Percentiles rank a stretch among this genome's conserved stretches.
phyloP scores from a whole-genome alignment of 2,329 filamentous ascomycete species.

The Exophiala mesophila region DNA sequence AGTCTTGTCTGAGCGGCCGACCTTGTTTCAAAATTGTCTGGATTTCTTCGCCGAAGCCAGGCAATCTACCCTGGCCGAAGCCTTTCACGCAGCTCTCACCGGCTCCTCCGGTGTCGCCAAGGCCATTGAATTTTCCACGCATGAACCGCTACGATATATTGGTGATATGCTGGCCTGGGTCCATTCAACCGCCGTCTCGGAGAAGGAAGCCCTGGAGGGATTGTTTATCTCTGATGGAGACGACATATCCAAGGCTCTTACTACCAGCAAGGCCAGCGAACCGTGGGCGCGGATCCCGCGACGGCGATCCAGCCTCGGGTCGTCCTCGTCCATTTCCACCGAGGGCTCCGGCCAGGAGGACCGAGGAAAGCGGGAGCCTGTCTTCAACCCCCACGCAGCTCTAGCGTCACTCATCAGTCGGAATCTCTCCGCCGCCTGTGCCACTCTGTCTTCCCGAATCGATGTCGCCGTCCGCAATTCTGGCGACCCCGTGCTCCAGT shows the following conservation, averaged over 20 bases:
- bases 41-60: constrained; percentile 89
- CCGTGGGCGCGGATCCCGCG: constrained; percentile 63
- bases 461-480: constrained; percentile 91
- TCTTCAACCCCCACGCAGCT: constrained; percentile 75
- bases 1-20: constrained; percentile 82
- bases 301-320: constrained; percentile 4
- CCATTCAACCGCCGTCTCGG: constrained; percentile 89
- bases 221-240: constrained; percentile 88
- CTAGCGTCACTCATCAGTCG: constrained; percentile 82
- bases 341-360: constrained; percentile 43
- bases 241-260: constrained; percentile 76
- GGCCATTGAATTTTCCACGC: constrained; percentile 88
- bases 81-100: constrained; percentile 83
- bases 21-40: constrained; percentile 86
- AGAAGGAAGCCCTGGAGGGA: constrained; percentile 84
- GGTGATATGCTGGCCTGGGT: constrained; percentile 98
- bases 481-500: constrained; percentile 81
- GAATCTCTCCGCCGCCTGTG: constrained; percentile 73
- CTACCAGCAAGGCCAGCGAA: constrained; percentile 74
- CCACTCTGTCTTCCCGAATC: constrained; percentile 80
- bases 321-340: not conserved
- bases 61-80: constrained; percentile 78
- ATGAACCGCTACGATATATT: constrained; percentile 85
- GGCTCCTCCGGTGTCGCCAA: constrained; percentile 60
- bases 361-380: constrained; percentile 49